These are phyloP conservation scores for Phytopythium sindhum DNA, from an alignment of 352 stramenopile genomes.

Conservation along the genomic window DNA sequence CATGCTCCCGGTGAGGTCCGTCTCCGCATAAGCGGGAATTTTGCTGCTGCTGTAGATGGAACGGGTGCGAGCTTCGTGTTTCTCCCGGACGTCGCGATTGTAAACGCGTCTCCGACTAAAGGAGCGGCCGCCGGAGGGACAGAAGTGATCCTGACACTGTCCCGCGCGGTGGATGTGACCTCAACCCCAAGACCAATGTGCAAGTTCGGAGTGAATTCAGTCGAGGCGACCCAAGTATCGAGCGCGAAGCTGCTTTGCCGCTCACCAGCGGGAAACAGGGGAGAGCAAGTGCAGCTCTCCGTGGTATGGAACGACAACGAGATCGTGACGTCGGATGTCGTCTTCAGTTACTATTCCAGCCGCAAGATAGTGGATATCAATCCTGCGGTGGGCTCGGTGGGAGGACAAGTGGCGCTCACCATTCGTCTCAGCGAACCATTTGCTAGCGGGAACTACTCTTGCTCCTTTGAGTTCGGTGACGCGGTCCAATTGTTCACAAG, in stretches of 20 bases:
- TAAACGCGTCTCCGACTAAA: constrained; percentile 14
- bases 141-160: constrained; percentile 23
- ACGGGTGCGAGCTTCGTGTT: constrained; percentile 24
- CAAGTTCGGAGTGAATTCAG: constrained; percentile 22
- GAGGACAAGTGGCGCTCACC: constrained; percentile 20
- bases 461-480: constrained; percentile 21
- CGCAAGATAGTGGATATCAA: constrained; percentile 25
- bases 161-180: constrained; percentile 9
- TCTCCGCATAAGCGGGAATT: constrained; percentile 15
- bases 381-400: constrained; percentile 15
- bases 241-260: constrained; percentile 19
- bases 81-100: constrained; percentile 25
- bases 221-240: constrained; percentile 7
- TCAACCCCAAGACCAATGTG: constrained; percentile 14
- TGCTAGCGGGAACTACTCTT: constrained; percentile 16
- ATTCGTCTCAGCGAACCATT: constrained; percentile 16
- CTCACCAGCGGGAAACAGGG: constrained; percentile 11
- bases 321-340: constrained; percentile 3
- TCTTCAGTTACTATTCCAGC: constrained; percentile 24
- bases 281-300: constrained; percentile 14
- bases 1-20: constrained; percentile 14
- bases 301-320: constrained; percentile 22
- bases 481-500: constrained; percentile 10
- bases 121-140: constrained; percentile 24
- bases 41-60: constrained; percentile 7